Conservation (phyloP, 129 eudicot species). For the Pulicaria dysenterica region DNA sequence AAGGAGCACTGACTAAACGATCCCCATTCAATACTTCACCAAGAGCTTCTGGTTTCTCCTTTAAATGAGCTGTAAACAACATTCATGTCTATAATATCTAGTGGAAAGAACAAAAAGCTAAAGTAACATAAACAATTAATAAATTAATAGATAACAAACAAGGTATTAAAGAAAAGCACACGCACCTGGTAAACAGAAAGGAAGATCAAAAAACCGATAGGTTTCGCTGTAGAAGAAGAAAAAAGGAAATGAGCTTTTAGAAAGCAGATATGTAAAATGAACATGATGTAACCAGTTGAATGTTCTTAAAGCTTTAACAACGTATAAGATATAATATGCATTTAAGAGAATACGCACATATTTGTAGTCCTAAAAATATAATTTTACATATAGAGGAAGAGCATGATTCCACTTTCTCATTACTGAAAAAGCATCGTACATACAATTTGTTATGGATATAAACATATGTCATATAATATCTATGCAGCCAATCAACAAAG, state of each 20-base stretch:
- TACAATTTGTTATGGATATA: neutral
- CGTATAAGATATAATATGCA: neutral
- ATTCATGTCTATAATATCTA: neutral
- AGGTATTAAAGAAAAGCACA: conserved; percentile 9
- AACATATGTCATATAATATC: conserved; percentile 2
- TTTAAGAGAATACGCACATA: conserved; percentile 16
- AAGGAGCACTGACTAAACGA: conserved; percentile 77
- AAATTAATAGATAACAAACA: neutral
- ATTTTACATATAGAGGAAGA: neutral
- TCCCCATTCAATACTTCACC: conserved; percentile 88
- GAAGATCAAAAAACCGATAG: conserved; percentile 57
- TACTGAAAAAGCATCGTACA: neutral
- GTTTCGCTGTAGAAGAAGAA: conserved; percentile 54
- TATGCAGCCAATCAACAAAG: conserved; percentile 3
- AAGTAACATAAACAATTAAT: neutral
- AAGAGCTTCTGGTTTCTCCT: conserved; percentile 80
- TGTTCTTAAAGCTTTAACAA: conserved; percentile 12
- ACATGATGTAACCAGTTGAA: neutral
- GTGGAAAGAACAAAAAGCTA: neutral
- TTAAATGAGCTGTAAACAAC: conserved; percentile 47
- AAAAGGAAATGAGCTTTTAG: conserved; percentile 26
- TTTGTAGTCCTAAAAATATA: neutral
- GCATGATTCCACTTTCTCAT: neutral
- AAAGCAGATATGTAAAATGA: neutral
- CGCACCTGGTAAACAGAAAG: conserved; percentile 53